phyloP scores from a whole-genome alignment of 1,139 yeast species.

The Zygosaccharomyces pseudobailii region DNA sequence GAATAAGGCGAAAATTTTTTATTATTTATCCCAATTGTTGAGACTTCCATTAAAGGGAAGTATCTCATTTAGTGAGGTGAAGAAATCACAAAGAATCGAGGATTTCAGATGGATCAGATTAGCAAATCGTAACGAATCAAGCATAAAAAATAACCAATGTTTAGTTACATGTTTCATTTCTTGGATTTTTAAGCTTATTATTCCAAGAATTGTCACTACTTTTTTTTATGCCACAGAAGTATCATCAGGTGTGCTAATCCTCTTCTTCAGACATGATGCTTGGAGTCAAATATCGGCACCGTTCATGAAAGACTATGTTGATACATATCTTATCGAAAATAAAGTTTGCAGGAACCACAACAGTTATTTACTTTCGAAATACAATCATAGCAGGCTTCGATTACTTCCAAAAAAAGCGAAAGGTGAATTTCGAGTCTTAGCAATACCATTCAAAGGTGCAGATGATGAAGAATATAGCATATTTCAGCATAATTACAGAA shows the following conservation, averaged over 20 bases:
- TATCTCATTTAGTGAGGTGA: slow-evolving; percentile 31
- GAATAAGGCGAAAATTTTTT: slow-evolving; percentile 45
- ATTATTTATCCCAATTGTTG: slow-evolving; percentile 40
- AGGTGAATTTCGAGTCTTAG: slow-evolving; percentile 52
- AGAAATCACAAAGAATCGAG: slow-evolving; percentile 36
- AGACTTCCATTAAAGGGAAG: slow-evolving; percentile 36
- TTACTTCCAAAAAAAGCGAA: slow-evolving; percentile 51
- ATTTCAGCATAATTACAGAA: slow-evolving; percentile 30
- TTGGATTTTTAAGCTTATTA: slow-evolving; percentile 54
- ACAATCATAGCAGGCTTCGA: slow-evolving; percentile 39
- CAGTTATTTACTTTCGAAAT: slow-evolving; percentile 24
- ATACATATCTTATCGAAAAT: slow-evolving; percentile 32
- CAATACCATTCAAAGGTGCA: slow-evolving; percentile 44
- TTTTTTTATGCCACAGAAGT: slow-evolving; percentile 69
- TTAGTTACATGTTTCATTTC: slow-evolving; percentile 28
- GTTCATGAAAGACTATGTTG: slow-evolving; percentile 42
- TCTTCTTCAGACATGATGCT: slow-evolving; percentile 53
- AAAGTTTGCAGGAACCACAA: slow-evolving; percentile 27
- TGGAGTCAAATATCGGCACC: slow-evolving; percentile 50
- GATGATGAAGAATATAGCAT: slow-evolving; percentile 29
- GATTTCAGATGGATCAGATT: slow-evolving; percentile 45
- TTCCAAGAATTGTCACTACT: slow-evolving; percentile 46
- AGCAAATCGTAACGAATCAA: slow-evolving; percentile 2
- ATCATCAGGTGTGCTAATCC: slow-evolving; percentile 38
- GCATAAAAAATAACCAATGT: slow-evolving; percentile 5